Conservation (phyloP, 108 stramenopile species). For the Cyclostephanos tholiformis region DNA sequence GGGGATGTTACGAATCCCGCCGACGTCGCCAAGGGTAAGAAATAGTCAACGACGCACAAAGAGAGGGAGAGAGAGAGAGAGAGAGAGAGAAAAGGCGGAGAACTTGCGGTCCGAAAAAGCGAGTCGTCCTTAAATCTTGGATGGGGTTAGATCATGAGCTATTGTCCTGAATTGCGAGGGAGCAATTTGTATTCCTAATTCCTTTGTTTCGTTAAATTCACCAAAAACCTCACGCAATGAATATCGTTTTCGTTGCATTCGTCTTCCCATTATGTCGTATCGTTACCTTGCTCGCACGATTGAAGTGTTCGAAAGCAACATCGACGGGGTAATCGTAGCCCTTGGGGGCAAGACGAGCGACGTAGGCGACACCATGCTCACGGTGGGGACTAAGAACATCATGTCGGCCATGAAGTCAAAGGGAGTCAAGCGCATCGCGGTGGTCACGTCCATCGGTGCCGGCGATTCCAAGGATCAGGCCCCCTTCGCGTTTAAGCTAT, state of each 20-base stretch:
- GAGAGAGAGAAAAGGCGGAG: not conserved
- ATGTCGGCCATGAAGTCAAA: constrained; percentile 93
- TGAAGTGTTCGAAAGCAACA: constrained; percentile 68
- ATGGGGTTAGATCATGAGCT: no score
- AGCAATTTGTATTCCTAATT: not conserved
- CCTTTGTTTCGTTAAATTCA: not conserved
- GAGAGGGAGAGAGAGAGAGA: not conserved
- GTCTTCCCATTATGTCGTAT: not conserved
- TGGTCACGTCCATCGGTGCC: constrained; percentile 96
- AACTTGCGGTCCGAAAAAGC: no score
- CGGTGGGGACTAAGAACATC: constrained; percentile 90
- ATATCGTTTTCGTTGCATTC: not conserved
- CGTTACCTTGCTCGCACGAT: not conserved
- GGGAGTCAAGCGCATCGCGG: constrained; percentile 88
- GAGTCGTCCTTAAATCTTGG: not conserved
- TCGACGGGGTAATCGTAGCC: constrained; percentile 93
- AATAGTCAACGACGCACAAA: not conserved
- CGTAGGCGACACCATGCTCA: constrained; percentile 90
- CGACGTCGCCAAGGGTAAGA: constrained; percentile 77
- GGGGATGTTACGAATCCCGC: constrained; percentile 84
- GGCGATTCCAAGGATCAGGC: constrained; percentile 96
- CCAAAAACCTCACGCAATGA: not conserved
- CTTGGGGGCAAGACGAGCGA: constrained; percentile 96
- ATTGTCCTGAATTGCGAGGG: not conserved
- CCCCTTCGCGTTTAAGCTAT: constrained; percentile 90